These are phyloP conservation scores for Grosmannia penicillata DNA, from an alignment of 2,329 filamentous ascomycete genomes.

Conservation along the genomic window DNA sequence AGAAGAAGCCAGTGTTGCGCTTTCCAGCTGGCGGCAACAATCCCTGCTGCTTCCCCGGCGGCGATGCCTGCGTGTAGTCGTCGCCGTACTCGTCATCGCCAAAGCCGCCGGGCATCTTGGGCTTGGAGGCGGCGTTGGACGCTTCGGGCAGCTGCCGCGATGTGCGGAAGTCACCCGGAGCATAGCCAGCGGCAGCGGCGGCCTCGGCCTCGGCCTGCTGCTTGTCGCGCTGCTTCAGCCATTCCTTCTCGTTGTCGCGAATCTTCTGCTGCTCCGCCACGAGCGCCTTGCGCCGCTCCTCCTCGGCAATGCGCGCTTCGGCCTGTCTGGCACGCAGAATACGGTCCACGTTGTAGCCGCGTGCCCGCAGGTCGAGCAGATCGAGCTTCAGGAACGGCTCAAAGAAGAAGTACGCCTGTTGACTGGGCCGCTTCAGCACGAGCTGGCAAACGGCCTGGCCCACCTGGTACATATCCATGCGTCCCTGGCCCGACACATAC, in stretches of 20 bases:
- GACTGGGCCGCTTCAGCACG: conserved; percentile 66
- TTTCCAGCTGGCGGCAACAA: neutral
- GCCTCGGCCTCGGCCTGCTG: conserved; percentile 6
- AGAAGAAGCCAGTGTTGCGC: conserved; percentile 41
- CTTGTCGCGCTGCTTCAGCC: neutral
- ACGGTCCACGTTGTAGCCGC: conserved; percentile 92
- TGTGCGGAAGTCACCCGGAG: too few relatives aligned
- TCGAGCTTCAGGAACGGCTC: conserved; percentile 83
- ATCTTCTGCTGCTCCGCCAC: conserved; percentile 59
- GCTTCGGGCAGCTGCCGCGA: neutral
- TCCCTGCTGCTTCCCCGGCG: conserved; percentile 19
- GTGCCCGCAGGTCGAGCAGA: conserved; percentile 63
- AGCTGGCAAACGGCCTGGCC: conserved; percentile 74
- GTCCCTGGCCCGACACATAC: conserved; percentile 56
- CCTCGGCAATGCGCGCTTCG: conserved; percentile 76
- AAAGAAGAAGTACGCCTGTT: conserved; percentile 79
- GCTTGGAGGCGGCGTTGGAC: conserved; percentile 19
- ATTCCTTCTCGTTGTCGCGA: conserved; percentile 30
- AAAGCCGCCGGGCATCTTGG: conserved; percentile 62
- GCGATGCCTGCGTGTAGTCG: too few relatives aligned
- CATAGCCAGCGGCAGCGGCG: conserved; percentile 23
- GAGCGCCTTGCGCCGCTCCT: conserved; percentile 58
- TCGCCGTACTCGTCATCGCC: conserved; percentile 35
- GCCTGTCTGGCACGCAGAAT: conserved; percentile 80
- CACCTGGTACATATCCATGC: conserved; percentile 73